Evolutionary conservation across 164 flowering plant genomes (phyloP).

Genomic region (Santalum album): DNA sequence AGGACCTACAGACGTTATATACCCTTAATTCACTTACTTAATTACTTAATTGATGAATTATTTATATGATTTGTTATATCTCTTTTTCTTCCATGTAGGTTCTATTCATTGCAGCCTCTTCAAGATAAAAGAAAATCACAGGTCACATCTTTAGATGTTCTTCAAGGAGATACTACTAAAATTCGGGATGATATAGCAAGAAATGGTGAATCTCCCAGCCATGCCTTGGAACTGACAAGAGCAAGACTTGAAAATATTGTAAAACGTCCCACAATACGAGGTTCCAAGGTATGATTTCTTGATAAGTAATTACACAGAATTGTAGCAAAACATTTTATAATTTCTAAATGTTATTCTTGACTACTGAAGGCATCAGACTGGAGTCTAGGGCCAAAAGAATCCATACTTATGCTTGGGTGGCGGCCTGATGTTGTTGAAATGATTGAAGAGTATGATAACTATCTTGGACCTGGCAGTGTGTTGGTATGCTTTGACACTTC

Average conservation of each 20-base stretch:
- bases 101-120: slow-evolving; percentile 65
- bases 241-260: slow-evolving; percentile 41
- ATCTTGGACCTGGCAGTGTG: slow-evolving; percentile 94
- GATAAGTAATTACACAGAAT: background rate
- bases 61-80: background rate
- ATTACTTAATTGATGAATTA: background rate
- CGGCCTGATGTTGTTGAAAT: slow-evolving; percentile 81
- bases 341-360: background rate
- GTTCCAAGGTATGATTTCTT: slow-evolving; percentile 60
- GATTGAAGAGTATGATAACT: slow-evolving; percentile 89
- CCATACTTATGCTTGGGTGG: slow-evolving; percentile 92
- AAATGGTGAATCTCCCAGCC: slow-evolving; percentile 12
- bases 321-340: background rate
- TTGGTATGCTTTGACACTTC: slow-evolving; percentile 41
- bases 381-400: slow-evolving; percentile 73
- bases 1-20: too few species aligned
- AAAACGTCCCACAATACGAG: slow-evolving; percentile 41
- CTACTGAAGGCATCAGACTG: slow-evolving; percentile 59
- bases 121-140: slow-evolving; percentile 39
- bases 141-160: slow-evolving; percentile 22
- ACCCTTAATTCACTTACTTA: too few species aligned
- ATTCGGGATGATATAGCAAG: slow-evolving; percentile 18
- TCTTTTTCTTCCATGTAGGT: slow-evolving; percentile 32
- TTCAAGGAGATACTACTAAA: slow-evolving; percentile 23
- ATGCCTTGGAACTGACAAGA: slow-evolving; percentile 27